A percentile compares a stretch with the other conserved stretches of the same genome.
Evolutionary conservation across 352 stramenopile genomes (phyloP).

Genomic region (Globisporangium paddicum): DNA sequence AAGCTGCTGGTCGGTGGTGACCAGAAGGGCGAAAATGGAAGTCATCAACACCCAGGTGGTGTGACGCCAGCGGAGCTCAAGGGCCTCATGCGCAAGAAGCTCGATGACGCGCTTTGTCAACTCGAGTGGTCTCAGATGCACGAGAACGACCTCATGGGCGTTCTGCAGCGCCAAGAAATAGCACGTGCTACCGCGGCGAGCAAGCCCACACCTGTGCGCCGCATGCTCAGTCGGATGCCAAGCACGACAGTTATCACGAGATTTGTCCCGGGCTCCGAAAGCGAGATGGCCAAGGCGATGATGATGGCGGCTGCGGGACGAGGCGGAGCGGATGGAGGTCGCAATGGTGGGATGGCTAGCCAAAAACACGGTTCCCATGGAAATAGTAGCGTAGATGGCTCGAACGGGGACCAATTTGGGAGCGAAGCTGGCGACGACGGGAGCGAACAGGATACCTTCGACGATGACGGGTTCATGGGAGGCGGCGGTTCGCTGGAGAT

Average conservation of each 20-base stretch:
- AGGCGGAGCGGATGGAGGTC: background rate
- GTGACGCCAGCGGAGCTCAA: conserved; percentile 26
- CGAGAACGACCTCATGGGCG: conserved; percentile 53
- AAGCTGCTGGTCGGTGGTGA: background rate
- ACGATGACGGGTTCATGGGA: background rate
- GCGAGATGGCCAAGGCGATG: conserved; percentile 5
- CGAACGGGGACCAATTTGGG: background rate
- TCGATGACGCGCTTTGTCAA: conserved; percentile 38
- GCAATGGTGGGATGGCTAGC: background rate
- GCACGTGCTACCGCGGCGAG: background rate
- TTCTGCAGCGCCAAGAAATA: conserved; percentile 20
- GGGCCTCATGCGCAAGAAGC: conserved; percentile 34
- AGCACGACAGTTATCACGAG: conserved; percentile 63
- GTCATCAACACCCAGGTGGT: conserved; percentile 3
- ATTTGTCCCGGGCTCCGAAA: conserved; percentile 17
- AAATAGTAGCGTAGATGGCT: background rate
- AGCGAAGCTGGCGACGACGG: background rate
- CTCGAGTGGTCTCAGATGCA: conserved; percentile 65
- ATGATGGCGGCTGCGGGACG: background rate
- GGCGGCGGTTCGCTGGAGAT: conserved; percentile 20
- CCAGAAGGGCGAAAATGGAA: background rate
- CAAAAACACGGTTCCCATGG: background rate
- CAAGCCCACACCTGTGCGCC: conserved; percentile 25
- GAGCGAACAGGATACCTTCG: conserved; percentile 5
- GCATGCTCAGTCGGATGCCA: conserved; percentile 57